Conservation (phyloP, 164 flowering plant species). For the Taxillus chinensis region DNA sequence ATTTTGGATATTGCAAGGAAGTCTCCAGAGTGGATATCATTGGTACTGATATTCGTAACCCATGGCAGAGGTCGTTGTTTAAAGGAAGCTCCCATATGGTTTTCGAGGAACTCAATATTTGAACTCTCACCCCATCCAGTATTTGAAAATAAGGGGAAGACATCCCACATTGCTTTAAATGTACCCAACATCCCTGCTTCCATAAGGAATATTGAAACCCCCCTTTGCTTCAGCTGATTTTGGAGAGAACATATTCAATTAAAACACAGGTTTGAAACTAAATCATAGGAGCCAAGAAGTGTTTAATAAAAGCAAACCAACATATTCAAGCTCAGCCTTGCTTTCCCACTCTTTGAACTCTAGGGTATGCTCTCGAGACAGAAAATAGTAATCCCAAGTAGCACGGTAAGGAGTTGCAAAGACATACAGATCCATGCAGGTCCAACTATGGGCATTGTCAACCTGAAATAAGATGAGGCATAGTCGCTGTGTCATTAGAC, state of each 20-base stretch:
- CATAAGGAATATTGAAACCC: constrained; percentile 92
- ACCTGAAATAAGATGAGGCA: constrained; percentile 26
- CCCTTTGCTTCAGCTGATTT: constrained; percentile 68
- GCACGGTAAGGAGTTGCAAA: constrained; percentile 98
- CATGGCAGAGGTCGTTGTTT: constrained; percentile 82
- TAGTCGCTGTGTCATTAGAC: background rate
- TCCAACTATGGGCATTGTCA: constrained; percentile 84
- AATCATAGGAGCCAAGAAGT: background rate
- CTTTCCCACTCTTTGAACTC: constrained; percentile 81
- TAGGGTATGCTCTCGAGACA: constrained; percentile 74
- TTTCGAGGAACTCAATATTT: constrained; percentile 72
- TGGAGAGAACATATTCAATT: constrained; percentile 1
- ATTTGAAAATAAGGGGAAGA: constrained; percentile 80
- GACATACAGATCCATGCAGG: constrained; percentile 93
- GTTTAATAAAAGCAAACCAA: constrained; percentile 24
- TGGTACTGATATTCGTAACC: constrained; percentile 61
- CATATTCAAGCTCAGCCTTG: constrained; percentile 79
- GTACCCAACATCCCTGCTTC: constrained; percentile 97
- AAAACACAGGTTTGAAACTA: background rate
- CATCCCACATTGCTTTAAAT: constrained; percentile 90
- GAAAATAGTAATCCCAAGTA: constrained; percentile 87
- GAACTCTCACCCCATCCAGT: constrained; percentile 94
- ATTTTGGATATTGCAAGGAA: constrained; percentile 90
- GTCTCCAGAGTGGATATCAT: constrained; percentile 92
- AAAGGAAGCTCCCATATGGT: constrained; percentile 85